phyloP scores from a whole-genome alignment of 345 rosid genomes.

The Populus nigra region DNA sequence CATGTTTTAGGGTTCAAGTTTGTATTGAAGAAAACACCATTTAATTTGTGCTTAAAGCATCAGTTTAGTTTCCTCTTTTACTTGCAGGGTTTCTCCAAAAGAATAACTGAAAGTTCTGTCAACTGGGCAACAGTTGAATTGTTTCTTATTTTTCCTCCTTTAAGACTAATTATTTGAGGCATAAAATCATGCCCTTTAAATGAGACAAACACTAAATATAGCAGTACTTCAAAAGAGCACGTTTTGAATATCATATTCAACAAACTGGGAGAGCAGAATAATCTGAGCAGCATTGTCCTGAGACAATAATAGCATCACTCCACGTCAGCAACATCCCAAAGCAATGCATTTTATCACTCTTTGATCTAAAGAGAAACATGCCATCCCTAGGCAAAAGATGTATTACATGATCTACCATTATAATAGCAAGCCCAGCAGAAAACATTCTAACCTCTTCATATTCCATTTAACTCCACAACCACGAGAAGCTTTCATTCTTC shows the following conservation, averaged over 20 bases:
- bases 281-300: background rate
- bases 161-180: background rate
- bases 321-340: background rate
- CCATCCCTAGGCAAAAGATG: background rate
- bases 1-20: background rate
- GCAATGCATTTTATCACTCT: background rate
- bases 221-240: background rate
- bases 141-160: background rate
- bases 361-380: background rate
- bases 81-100: background rate
- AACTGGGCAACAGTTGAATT: background rate
- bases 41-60: constrained; percentile 5
- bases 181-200: background rate
- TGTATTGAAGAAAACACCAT: background rate
- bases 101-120: constrained; percentile 1
- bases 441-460: background rate
- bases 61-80: background rate
- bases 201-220: background rate
- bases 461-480: background rate
- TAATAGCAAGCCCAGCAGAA: background rate
- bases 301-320: background rate
- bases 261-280: background rate
- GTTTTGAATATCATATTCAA: background rate
- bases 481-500: background rate
- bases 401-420: background rate